phyloP scores from a whole-genome alignment of 2,329 filamentous ascomycete genomes.

The Fusarium nematophilum region DNA sequence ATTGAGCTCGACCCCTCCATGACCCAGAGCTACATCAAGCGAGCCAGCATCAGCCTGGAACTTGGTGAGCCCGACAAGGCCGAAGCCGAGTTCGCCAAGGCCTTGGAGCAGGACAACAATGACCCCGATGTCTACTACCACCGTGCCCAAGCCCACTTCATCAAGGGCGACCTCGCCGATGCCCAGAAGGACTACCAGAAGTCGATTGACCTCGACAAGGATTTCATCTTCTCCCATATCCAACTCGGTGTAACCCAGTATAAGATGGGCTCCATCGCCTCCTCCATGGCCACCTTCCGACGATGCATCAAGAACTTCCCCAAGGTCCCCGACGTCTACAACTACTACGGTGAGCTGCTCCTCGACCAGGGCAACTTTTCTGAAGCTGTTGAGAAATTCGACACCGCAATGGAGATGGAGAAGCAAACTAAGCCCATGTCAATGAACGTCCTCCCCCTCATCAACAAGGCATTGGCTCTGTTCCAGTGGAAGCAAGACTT shows the following conservation, averaged over 20 bases:
- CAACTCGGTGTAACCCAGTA: conserved; percentile 99
- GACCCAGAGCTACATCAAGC: conserved; percentile 98
- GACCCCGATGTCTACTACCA: conserved; percentile 99
- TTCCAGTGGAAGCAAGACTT: conserved; percentile 99
- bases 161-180: conserved; percentile 91
- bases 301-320: conserved; percentile 98
- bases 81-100: conserved; percentile 86
- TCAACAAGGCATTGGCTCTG: conserved; percentile 96
- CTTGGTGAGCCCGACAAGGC: conserved; percentile 89
- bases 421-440: conserved; percentile 91
- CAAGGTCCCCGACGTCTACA: conserved; percentile 96
- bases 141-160: conserved; percentile 97
- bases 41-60: conserved; percentile 97
- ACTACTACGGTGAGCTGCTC: conserved; percentile 98
- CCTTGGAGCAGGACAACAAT: conserved; percentile 83
- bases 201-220: conserved; percentile 94
- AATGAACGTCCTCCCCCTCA: conserved; percentile 97
- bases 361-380: conserved; percentile 96
- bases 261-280: conserved; percentile 98
- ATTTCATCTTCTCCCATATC: conserved; percentile 99
- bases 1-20: conserved; percentile 88
- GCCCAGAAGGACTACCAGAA: conserved; percentile 99
- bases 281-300: conserved; percentile 98
- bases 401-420: conserved; percentile 98
- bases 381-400: conserved; percentile 97